A percentile compares a stretch with the other conserved stretches of the same genome.
phyloP scores from a whole-genome alignment of 805 yeast genomes.

The Lipomyces mesembrius region DNA sequence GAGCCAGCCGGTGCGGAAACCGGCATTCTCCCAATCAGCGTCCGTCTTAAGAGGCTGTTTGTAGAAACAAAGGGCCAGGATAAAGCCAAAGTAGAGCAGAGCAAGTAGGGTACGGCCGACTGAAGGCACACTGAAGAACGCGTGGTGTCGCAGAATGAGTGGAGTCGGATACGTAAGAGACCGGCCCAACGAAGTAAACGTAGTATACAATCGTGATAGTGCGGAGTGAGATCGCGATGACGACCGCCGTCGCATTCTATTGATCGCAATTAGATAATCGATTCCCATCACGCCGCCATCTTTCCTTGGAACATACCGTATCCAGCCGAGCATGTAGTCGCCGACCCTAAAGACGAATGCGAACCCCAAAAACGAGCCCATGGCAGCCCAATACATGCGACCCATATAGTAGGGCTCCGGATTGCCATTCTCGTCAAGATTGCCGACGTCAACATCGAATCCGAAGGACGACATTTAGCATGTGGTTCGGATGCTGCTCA shows the following conservation, averaged over 20 bases:
- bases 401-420: constrained; percentile 42
- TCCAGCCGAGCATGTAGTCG: constrained; percentile 13
- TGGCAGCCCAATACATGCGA: constrained; percentile 39
- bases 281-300: not conserved
- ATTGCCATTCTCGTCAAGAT: constrained; percentile 32
- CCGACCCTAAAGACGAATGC: constrained; percentile 19
- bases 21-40: constrained; percentile 38
- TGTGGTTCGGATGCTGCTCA: not conserved
- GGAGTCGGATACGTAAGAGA: constrained; percentile 23
- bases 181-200: constrained; percentile 20
- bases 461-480: not conserved
- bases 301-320: constrained; percentile 12
- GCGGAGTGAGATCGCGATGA: constrained; percentile 7
- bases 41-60: constrained; percentile 14
- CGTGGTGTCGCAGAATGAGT: constrained; percentile 9
- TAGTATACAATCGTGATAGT: constrained; percentile 15
- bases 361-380: constrained; percentile 38
- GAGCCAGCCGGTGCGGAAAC: constrained; percentile 41
- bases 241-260: not conserved
- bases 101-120: constrained; percentile 25
- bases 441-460: constrained; percentile 28
- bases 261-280: not conserved
- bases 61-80: constrained; percentile 38
- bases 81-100: constrained; percentile 31
- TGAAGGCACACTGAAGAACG: constrained; percentile 25